Conservation (phyloP, 2,329 filamentous ascomycete species). For the Didymella pomorum region DNA sequence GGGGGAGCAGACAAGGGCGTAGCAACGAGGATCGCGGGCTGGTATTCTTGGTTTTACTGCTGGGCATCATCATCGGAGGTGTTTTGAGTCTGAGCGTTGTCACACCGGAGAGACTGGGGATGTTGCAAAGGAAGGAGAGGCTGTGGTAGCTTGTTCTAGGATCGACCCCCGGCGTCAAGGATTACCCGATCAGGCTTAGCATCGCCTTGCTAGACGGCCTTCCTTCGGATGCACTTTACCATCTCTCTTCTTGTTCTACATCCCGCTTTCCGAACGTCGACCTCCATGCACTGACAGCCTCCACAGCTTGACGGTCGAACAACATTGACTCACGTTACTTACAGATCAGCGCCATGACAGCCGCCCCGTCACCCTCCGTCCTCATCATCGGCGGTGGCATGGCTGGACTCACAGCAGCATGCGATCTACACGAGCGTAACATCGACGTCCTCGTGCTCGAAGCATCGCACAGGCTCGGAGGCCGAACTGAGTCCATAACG, state of each 20-base stretch:
- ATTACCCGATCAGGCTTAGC: no score
- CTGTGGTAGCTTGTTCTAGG: slow-evolving; percentile 16
- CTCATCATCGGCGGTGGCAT: not conserved
- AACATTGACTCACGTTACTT: no score
- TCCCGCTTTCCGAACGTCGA: no score
- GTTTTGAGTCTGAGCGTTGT: slow-evolving; percentile 36
- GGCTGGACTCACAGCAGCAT: not conserved
- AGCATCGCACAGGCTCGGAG: not conserved
- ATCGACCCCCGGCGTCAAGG: no score
- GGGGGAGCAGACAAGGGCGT: not conserved
- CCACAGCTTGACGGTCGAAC: no score
- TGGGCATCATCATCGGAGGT: slow-evolving; percentile 44
- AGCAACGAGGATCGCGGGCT: slow-evolving; percentile 22
- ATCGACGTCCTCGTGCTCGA: not conserved
- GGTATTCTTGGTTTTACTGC: slow-evolving; percentile 37
- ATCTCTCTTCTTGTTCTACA: no score
- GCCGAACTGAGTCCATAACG: not conserved
- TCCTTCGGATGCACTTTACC: no score
- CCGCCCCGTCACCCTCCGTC: not conserved
- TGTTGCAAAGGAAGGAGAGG: slow-evolving; percentile 34
- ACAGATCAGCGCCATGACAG: not conserved
- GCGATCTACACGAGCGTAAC: not conserved
- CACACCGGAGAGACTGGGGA: slow-evolving; percentile 33
- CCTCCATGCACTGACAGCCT: no score
- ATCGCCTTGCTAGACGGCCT: no score